These are phyloP conservation scores for Schizophyllum commune DNA, from an alignment of 1,284 basidiomycete genomes.

Conservation along the genomic window DNA sequence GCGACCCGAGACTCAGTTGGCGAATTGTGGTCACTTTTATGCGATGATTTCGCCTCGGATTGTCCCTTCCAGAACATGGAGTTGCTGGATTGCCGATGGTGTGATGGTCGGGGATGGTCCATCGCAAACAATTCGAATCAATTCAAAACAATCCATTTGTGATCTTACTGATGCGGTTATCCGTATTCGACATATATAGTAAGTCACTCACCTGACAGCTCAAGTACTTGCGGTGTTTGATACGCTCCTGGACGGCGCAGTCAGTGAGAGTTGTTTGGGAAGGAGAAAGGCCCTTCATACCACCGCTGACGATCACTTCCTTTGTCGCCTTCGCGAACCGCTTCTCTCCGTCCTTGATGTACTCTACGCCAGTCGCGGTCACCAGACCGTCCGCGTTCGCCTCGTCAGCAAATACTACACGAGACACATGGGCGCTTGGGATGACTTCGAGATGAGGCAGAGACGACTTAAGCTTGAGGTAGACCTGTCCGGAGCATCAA, in stretches of 20 bases:
- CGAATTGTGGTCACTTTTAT: too few relatives aligned
- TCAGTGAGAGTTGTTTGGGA: not conserved
- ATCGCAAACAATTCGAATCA: too few relatives aligned
- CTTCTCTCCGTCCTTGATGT: not conserved
- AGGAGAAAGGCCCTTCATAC: not conserved
- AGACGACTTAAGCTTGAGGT: not conserved
- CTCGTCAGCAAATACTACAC: not conserved
- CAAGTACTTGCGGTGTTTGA: not conserved
- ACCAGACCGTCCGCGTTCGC: not conserved
- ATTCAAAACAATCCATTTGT: too few relatives aligned
- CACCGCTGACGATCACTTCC: not conserved
- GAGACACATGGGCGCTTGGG: not conserved
- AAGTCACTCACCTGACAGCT: not conserved
- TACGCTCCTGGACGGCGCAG: not conserved
- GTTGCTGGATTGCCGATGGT: too few relatives aligned
- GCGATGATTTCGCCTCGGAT: too few relatives aligned
- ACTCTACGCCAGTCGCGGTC: not conserved
- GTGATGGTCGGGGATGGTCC: too few relatives aligned
- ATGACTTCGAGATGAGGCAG: not conserved
- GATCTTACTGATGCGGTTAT: too few relatives aligned
- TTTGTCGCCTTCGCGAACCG: not conserved
- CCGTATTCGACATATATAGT: too few relatives aligned
- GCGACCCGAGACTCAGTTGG: too few relatives aligned
- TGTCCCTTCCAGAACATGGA: too few relatives aligned
- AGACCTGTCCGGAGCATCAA: not conserved